Percentiles rank a stretch among this genome's conserved stretches.
Conservation (phyloP, 352 stramenopile species). For the Globisporangium solare region DNA sequence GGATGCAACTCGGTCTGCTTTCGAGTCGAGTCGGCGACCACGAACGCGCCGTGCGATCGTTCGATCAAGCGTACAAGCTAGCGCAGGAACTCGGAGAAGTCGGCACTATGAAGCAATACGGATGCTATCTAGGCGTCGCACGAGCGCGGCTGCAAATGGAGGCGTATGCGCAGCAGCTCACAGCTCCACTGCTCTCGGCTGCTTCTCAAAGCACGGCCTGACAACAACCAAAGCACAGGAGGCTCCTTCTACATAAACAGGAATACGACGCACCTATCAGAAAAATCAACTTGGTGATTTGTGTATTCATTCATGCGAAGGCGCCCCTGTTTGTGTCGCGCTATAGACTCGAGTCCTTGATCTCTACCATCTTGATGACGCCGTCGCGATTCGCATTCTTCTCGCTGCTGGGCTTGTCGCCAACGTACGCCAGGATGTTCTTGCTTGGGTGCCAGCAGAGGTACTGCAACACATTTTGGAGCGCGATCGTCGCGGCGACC, state of each 20-base stretch:
- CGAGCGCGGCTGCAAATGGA: conserved; percentile 64
- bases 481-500: conserved; percentile 47
- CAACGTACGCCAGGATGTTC: conserved; percentile 79
- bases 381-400: conserved; percentile 80
- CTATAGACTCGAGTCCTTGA: conserved; percentile 34
- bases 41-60: conserved; percentile 65
- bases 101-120: conserved; percentile 71
- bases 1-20: conserved; percentile 82
- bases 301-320: conserved; percentile 5
- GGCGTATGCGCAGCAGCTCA: conserved; percentile 47
- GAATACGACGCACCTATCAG: background rate
- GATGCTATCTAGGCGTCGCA: conserved; percentile 77
- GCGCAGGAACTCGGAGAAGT: conserved; percentile 60
- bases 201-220: conserved; percentile 1
- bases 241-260: background rate
- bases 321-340: conserved; percentile 4
- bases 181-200: conserved; percentile 12
- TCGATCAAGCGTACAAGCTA: conserved; percentile 77
- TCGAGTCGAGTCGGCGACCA: conserved; percentile 48
- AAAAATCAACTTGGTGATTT: background rate
- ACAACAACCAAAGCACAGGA: background rate
- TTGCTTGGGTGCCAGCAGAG: conserved; percentile 81
- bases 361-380: conserved; percentile 81
- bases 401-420: conserved; percentile 69
- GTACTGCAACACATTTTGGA: conserved; percentile 72